Base-by-base conservation (phyloP, 176 grass and related monocot species). In the Neostapfia colusana region DNA sequence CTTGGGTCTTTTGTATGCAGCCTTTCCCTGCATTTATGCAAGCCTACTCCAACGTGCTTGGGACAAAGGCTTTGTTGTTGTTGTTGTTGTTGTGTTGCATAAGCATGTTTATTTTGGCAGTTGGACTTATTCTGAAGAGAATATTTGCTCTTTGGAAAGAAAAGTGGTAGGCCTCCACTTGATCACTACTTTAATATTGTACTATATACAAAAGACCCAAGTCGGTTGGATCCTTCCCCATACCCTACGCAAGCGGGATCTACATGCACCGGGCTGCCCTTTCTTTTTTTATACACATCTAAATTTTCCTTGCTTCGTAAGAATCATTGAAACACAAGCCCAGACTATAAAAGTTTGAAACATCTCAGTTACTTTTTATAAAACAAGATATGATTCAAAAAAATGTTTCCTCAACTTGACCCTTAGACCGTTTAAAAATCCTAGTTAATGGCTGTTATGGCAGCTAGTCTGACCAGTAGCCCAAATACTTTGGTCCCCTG, bases 401-500 rank as follows among this genome's bases (percentile, higher is more conserved):
- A 76, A 64, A 49, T 4, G 2, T 51, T 13, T 14, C 48, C 44
- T 40, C 44, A 49, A 40, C 31, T 64, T 34, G 25, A 23, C 54
- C 67, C 20, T 50, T 10, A 14, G 14, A 26, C 20, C 63, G 41
- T 48, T 21, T 21, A 71, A 50, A n/a, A 28, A 81, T 81, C 27
- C 15, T 62, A 20, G 34, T 35, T 54, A 69, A 59, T 79, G 25
- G 37, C 8, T 65, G 45, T 39, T 70, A 69, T 9, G 26, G 26
- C 38, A 21, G 0, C 63, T 42, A 4, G 17, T 49, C 25, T 57
- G 38, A 28, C 12, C n/a, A 53, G 26, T 28, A n/a, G 20, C 39
- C 49, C 31, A 74, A 49, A 45, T 37, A 66, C 40, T 67, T 59
- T 74, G 62, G 51, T 67, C 76, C 12, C 5, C 2, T 26, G 48